These are phyloP conservation scores for Lichtheimia hyalospora DNA, from an alignment of 371 early-diverging fungal genomes.

Conservation along the genomic window DNA sequence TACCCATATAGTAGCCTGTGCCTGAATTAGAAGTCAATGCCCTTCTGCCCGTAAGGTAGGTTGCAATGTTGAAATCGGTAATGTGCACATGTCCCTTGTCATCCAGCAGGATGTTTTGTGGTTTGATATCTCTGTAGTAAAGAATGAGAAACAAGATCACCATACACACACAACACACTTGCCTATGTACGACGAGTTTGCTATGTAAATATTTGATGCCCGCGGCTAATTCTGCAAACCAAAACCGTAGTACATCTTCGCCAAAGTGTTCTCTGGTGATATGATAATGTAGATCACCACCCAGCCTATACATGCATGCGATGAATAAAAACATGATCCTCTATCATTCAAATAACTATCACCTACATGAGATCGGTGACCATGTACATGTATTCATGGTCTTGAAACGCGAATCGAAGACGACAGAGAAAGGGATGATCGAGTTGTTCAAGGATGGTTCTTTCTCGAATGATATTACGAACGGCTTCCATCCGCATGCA, in stretches of 20 bases:
- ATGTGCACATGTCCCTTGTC: conserved; percentile 75
- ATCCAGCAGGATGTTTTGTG: conserved; percentile 85
- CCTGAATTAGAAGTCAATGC: conserved; percentile 77
- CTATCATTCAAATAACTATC: background rate
- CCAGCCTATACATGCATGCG: conserved; percentile 52
- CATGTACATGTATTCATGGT: conserved; percentile 85
- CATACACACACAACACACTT: conserved; percentile 3
- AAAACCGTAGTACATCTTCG: conserved; percentile 74
- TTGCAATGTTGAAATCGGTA: conserved; percentile 84
- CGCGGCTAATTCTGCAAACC: conserved; percentile 76
- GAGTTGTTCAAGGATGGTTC: conserved; percentile 75
- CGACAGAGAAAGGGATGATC: conserved; percentile 80
- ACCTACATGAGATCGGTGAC: conserved; percentile 80
- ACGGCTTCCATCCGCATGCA: conserved; percentile 78
- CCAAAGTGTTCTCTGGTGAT: conserved; percentile 64
- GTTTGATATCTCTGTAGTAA: conserved; percentile 69
- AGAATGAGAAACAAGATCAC: too few species aligned
- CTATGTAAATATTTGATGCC: conserved; percentile 79
- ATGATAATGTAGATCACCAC: conserved; percentile 86
- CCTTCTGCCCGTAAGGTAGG: conserved; percentile 55
- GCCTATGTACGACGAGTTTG: conserved; percentile 77
- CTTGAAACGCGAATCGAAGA: conserved; percentile 84
- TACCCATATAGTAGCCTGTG: conserved; percentile 79
- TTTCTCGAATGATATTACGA: conserved; percentile 78
- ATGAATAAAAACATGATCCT: background rate